Conservation (phyloP, 2,329 filamentous ascomycete species). For the Fusarium sp. region DNA sequence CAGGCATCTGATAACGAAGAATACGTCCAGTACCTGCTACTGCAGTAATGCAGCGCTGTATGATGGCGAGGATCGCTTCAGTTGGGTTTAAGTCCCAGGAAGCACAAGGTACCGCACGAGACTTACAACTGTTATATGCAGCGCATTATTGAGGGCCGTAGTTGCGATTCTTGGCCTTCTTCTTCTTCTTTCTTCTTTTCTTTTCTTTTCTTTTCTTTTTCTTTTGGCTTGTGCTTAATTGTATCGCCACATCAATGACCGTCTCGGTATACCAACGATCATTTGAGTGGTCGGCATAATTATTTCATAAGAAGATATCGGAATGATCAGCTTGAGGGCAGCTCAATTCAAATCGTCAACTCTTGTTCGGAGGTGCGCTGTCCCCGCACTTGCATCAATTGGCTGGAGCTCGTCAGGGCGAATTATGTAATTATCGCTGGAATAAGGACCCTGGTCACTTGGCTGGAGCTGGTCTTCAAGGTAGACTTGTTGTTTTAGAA, state of each 20-base stretch:
- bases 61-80: slow-evolving; percentile 12
- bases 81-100: not conserved
- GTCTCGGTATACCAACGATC: not conserved
- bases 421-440: not conserved
- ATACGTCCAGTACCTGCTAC: not conserved
- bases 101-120: not conserved
- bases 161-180: not conserved
- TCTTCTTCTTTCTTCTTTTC: no score
- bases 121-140: not conserved
- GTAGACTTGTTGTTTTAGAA: not conserved
- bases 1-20: slow-evolving; percentile 18
- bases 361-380: not conserved
- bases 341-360: not conserved
- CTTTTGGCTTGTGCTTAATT: not conserved
- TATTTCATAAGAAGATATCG: not conserved
- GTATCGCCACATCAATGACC: not conserved
- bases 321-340: not conserved
- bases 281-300: not conserved
- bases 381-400: not conserved
- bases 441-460: not conserved
- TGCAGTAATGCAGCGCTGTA: slow-evolving; percentile 10
- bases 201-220: no score
- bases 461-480: not conserved
- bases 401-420: not conserved
- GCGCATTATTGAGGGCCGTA: not conserved